Conservation (phyloP, 1,284 basidiomycete species). For the Malassezia sympodialis region DNA sequence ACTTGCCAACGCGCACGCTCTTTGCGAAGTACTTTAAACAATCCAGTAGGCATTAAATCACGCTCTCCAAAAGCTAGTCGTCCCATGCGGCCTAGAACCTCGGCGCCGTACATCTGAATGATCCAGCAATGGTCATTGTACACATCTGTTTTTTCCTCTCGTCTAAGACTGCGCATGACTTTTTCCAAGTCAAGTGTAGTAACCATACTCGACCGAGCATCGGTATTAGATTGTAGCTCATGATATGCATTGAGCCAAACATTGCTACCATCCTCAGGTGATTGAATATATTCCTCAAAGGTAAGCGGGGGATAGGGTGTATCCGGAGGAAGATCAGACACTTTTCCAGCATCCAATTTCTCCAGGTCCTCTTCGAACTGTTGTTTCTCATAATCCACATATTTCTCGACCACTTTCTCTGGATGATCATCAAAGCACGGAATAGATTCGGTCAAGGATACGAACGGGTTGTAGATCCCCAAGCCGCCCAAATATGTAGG, state of each 20-base stretch:
- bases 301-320: not conserved
- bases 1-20: not conserved
- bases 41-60: not conserved
- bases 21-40: not conserved
- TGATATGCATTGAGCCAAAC: not conserved
- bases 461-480: not conserved
- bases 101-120: not conserved
- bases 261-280: not conserved
- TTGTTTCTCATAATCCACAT: not conserved
- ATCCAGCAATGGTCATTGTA: not conserved
- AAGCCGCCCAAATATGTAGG: conserved; percentile 1
- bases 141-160: not conserved
- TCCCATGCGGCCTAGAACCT: not conserved
- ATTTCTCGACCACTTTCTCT: not conserved
- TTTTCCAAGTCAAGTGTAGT: not conserved
- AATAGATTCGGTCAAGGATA: not conserved
- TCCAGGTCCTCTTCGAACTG: not conserved
- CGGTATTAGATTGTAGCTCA: not conserved
- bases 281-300: not conserved
- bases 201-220: not conserved
- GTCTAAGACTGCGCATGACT: not conserved
- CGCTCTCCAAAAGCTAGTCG: not conserved
- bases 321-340: not conserved
- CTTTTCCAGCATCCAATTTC: not conserved
- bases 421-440: not conserved